Evolutionary conservation across 164 flowering plant species (phyloP).

Genomic region (Sextonia rubra): DNA sequence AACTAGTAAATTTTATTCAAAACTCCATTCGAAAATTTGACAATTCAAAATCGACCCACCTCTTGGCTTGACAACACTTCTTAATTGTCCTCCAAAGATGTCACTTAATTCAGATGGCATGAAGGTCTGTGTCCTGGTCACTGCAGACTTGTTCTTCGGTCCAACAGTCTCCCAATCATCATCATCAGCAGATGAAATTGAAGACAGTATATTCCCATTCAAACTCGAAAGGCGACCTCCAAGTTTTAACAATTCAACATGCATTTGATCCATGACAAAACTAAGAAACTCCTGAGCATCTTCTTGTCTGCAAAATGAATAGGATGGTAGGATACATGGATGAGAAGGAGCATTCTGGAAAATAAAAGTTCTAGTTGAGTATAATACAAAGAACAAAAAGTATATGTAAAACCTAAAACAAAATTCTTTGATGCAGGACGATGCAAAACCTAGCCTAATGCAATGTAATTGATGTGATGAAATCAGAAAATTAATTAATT

Average conservation of each 20-base stretch:
- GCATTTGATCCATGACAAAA: slow-evolving; percentile 88
- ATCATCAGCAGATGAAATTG: slow-evolving; percentile 67
- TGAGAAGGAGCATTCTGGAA: not conserved
- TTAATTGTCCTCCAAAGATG: slow-evolving; percentile 87
- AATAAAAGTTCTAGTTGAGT: not conserved
- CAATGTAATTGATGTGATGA: too few relatives aligned
- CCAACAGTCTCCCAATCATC: slow-evolving; percentile 99
- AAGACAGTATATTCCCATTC: slow-evolving; percentile 33
- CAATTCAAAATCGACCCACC: slow-evolving; percentile 32
- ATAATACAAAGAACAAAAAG: too few relatives aligned
- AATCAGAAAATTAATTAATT: too few relatives aligned
- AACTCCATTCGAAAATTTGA: too few relatives aligned
- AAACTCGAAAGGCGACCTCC: slow-evolving; percentile 37
- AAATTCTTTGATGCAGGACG: too few relatives aligned
- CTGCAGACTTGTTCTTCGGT: slow-evolving; percentile 88
- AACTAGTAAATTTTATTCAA: too few relatives aligned
- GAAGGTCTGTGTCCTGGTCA: slow-evolving; percentile 86
- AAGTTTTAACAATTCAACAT: slow-evolving; percentile 85
- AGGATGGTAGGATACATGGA: not conserved
- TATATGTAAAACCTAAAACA: too few relatives aligned
- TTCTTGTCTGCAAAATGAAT: slow-evolving; percentile 63
- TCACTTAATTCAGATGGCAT: slow-evolving; percentile 76
- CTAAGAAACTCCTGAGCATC: slow-evolving; percentile 99
- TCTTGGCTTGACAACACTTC: slow-evolving; percentile 86
- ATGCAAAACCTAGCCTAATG: too few relatives aligned